Conservation (phyloP, 768 basidiomycete genomes). For the Leucocoprinus birnbaumii region DNA sequence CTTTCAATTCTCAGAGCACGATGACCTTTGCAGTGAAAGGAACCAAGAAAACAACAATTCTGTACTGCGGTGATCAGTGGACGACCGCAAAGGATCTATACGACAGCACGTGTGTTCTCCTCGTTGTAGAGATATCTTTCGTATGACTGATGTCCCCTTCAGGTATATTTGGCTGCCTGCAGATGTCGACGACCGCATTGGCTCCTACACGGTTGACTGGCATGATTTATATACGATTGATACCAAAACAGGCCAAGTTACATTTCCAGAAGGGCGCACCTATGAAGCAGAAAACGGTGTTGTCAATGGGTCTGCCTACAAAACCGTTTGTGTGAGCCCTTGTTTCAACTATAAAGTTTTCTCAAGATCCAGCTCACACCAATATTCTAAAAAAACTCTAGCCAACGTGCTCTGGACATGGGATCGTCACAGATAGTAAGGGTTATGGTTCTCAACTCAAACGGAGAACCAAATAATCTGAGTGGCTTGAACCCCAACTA, state of each 20-base stretch:
- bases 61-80: constrained; percentile 6
- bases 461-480: no score
- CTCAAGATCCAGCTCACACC: no score
- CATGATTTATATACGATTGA: constrained; percentile 9
- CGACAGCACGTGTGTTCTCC: constrained; percentile 3
- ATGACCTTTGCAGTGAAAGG: constrained; percentile 3
- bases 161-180: constrained; percentile 8
- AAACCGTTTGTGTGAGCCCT: constrained; percentile 4
- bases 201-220: constrained; percentile 5
- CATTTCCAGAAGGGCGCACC: background rate
- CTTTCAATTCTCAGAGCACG: constrained; percentile 4
- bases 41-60: background rate
- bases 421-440: constrained; percentile 5
- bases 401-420: constrained; percentile 7
- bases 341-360: no score
- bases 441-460: no score
- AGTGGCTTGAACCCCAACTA: background rate
- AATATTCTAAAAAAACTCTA: background rate
- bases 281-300: constrained; percentile 5
- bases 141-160: background rate
- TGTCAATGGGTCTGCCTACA: constrained; percentile 2
- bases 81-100: constrained; percentile 5
- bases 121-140: background rate
- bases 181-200: constrained; percentile 1
- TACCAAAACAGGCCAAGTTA: background rate